Evolutionary conservation across 2,329 filamentous ascomycete species (phyloP), one percentile per base, ranked within the genome.

Genomic region (Harringtonia aguacate): DNA sequence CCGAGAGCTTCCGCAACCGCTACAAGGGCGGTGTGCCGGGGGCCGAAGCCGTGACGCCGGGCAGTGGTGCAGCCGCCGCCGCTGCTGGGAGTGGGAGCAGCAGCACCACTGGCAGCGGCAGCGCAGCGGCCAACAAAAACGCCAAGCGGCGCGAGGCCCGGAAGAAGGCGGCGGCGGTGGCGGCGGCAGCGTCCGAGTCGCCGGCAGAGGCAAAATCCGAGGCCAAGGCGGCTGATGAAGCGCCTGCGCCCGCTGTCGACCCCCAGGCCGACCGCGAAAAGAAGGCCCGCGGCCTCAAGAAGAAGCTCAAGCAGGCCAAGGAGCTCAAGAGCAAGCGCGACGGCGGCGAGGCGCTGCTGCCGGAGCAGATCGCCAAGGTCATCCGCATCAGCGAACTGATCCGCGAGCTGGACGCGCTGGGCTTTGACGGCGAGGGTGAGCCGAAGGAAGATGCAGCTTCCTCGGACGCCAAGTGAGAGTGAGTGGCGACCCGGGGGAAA

Each of bases 381-480:
- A 94, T 95, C 61, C 94, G 92, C 64, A 95, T 98, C 60, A 87
- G 86, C 50, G 92, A 98, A 67, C 73, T 98, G 41, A 81, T 95
- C 46, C 77, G 88, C 13, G 89, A 97, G 60, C 67, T 98, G 45
- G 86, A 94, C 55, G 74, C 77, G 3, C 70, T 98, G 24, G 90
- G 90, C 0, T 87, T 97, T 50, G 84, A 94, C 60, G 65, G 76
- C 1, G 84, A 94, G 10, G 86, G 82, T 3, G 84, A 89, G 50
- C 64, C 65, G 2, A 70, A 69, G 51, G 44, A 20, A 17, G 28
- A 33, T 12, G 40, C 22, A 4, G 38, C 24, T 10, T 33, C 37
- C 5, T 20, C 28, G n/a, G 28, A 17, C 4, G n/a, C 35, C 15
- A 40, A 46, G 8, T 21, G 9, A 5, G 35, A 29, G 13, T 43